phyloP scores from a whole-genome alignment of 495 filamentous ascomycete genomes.

The Xylaria venustula region DNA sequence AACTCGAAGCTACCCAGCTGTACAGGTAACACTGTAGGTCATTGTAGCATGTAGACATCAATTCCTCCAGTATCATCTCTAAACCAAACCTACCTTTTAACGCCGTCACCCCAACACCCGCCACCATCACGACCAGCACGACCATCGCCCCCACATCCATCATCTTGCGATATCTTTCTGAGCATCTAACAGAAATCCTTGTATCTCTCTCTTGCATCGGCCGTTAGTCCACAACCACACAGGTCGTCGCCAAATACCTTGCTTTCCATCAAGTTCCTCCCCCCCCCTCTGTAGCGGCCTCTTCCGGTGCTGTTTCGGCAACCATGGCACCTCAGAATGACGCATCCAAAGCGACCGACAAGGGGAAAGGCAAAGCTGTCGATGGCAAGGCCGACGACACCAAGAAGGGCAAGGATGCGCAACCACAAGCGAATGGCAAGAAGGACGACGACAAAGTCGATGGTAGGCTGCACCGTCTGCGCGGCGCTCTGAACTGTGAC shows the following conservation, averaged over 20 bases:
- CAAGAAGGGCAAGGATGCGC: conserved; percentile 64
- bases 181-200: too few species aligned
- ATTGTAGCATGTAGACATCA: too few species aligned
- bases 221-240: not conserved
- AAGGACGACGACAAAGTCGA: conserved; percentile 62
- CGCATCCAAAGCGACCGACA: conserved; percentile 77
- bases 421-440: conserved; percentile 70
- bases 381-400: conserved; percentile 64
- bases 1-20: conserved; percentile 2
- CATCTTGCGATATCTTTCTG: too few species aligned
- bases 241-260: not conserved
- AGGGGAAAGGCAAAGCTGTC: conserved; percentile 91
- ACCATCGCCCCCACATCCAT: not conserved
- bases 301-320: conserved; percentile 1
- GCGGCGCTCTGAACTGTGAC: conserved; percentile 11
- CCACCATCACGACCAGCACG: not conserved
- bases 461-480: conserved; percentile 31
- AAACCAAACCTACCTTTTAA: not conserved
- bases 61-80: not conserved
- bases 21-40: not conserved
- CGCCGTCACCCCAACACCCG: not conserved
- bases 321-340: conserved; percentile 92
- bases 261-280: not conserved
- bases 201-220: not conserved
- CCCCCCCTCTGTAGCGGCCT: not conserved